A percentile compares a stretch with the other conserved stretches of the same genome.
Evolutionary conservation across 2,329 filamentous ascomycete species (phyloP).

Genomic region (Hirsutella thompsonii): DNA sequence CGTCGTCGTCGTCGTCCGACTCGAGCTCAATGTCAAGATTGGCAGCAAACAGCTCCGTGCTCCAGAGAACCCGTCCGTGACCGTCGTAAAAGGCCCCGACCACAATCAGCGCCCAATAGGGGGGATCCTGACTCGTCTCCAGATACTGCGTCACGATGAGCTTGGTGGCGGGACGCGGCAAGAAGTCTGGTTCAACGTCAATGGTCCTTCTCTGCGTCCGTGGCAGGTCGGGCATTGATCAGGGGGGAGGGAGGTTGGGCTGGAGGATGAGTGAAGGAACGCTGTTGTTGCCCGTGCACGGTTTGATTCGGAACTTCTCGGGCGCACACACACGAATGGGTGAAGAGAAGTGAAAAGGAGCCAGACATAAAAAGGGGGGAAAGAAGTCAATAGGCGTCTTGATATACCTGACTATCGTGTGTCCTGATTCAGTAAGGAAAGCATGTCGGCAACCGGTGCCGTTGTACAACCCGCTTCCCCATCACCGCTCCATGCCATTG

Average conservation of each 20-base stretch:
- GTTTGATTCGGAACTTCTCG: neutral
- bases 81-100: constrained; percentile 34
- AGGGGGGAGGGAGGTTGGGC: too few species aligned
- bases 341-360: neutral
- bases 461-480: neutral
- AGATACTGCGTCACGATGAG: constrained; percentile 31
- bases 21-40: constrained; percentile 13
- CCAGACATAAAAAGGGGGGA: neutral
- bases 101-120: constrained; percentile 32
- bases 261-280: neutral
- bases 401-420: neutral
- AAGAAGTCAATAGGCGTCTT: neutral
- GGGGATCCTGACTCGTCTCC: constrained; percentile 15
- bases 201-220: constrained; percentile 11
- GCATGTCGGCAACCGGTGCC: neutral
- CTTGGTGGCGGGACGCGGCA: constrained; percentile 32
- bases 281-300: neutral
- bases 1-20: constrained; percentile 12
- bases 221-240: constrained; percentile 9
- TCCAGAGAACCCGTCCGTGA: constrained; percentile 28
- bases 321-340: neutral
- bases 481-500: neutral
- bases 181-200: constrained; percentile 14
- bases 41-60: constrained; percentile 28
- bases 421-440: constrained; percentile 6